Conservation (phyloP, 345 rosid species). For the Toxicodendron radicans region DNA sequence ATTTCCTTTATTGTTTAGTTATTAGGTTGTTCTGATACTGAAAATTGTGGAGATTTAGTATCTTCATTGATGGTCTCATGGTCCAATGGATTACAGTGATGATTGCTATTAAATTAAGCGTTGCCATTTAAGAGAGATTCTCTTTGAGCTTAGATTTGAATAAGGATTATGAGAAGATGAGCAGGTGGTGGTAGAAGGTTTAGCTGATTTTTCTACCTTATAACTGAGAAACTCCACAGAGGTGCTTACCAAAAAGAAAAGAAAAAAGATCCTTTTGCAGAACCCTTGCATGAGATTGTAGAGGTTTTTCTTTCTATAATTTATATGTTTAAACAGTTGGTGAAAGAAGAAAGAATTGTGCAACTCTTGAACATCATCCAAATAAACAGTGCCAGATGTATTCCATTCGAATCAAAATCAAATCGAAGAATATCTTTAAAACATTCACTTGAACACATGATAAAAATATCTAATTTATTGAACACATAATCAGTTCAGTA, state of each 20-base stretch:
- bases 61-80: background rate
- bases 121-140: background rate
- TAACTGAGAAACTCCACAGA: background rate
- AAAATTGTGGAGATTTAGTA: background rate
- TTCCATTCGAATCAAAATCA: no score
- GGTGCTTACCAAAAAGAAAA: background rate
- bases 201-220: background rate
- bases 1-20: background rate
- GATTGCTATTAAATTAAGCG: background rate
- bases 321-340: no score
- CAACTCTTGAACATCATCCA: no score
- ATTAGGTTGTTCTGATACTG: slow-evolving; percentile 1
- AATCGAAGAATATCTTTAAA: no score
- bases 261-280: no score
- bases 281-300: no score
- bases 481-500: no score
- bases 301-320: no score
- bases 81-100: background rate
- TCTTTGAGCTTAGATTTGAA: background rate
- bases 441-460: no score
- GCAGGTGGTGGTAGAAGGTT: background rate
- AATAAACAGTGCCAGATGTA: no score
- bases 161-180: background rate
- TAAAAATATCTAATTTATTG: no score
- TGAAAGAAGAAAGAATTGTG: no score